phyloP scores from a whole-genome alignment of 2,329 filamentous ascomycete species.

The Pestalotiopsis sp. region DNA sequence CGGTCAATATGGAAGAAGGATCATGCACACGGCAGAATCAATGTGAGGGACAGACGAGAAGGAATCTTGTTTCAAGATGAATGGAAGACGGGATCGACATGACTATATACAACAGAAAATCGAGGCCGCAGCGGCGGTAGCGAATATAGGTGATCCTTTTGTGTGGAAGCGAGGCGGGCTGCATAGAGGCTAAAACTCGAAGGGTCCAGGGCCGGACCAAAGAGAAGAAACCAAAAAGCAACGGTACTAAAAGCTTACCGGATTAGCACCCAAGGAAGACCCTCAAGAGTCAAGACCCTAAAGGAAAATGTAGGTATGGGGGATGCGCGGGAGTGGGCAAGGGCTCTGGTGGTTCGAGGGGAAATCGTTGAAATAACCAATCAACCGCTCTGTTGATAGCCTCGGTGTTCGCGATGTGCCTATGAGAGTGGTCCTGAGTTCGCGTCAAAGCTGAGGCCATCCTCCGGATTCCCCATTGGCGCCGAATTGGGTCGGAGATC shows the following conservation, averaged over 20 bases:
- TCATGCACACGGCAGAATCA: background rate
- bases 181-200: background rate
- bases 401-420: background rate
- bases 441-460: background rate
- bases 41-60: background rate
- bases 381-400: background rate
- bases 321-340: background rate
- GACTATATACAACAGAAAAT: background rate
- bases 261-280: background rate
- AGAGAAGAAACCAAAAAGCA: background rate
- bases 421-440: background rate
- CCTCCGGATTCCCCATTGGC: background rate
- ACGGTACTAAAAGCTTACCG: background rate
- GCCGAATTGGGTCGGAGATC: conserved; percentile 3
- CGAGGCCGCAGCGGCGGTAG: background rate
- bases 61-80: background rate
- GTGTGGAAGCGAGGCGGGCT: conserved; percentile 4
- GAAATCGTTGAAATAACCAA: background rate
- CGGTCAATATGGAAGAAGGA: background rate
- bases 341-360: background rate
- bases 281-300: background rate
- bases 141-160: background rate
- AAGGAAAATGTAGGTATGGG: background rate
- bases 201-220: background rate
- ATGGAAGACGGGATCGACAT: background rate